A percentile compares a stretch with the other conserved stretches of the same genome.
These are phyloP conservation scores for Penicillium glabrum DNA, from an alignment of 2,329 filamentous ascomycete species.

Conservation along the genomic window DNA sequence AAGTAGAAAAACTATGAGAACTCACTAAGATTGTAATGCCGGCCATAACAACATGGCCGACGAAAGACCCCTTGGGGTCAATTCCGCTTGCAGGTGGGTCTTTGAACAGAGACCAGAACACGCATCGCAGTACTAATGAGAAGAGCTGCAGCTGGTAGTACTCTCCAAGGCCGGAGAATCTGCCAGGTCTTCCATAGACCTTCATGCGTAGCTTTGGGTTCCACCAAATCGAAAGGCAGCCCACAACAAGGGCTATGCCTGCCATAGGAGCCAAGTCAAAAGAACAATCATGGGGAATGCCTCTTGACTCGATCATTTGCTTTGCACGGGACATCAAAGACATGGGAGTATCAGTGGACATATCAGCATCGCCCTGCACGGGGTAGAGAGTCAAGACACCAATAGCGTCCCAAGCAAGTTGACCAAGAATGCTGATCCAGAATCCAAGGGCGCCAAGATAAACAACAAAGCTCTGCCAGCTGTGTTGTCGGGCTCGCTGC, in stretches of 20 bases:
- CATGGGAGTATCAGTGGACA: conserved; percentile 3
- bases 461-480: conserved; percentile 47
- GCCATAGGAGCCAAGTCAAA: conserved; percentile 34
- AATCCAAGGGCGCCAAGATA: conserved; percentile 44
- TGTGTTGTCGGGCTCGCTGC: conserved; percentile 35
- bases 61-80: conserved; percentile 23
- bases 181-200: conserved; percentile 41
- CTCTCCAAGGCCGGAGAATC: conserved; percentile 43
- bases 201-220: conserved; percentile 49
- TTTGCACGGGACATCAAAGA: conserved; percentile 24
- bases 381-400: conserved; percentile 29
- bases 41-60: conserved; percentile 42
- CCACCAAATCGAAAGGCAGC: conserved; percentile 50
- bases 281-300: conserved; percentile 29
- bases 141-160: conserved; percentile 51
- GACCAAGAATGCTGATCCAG: conserved; percentile 44
- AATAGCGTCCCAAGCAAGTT: conserved; percentile 44
- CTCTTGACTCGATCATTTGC: conserved; percentile 17
- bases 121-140: conserved; percentile 44
- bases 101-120: conserved; percentile 45
- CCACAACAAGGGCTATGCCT: conserved; percentile 41
- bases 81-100: conserved; percentile 37
- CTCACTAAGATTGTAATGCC: conserved; percentile 41
- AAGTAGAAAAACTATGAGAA: neutral
- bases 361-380: conserved; percentile 11